phyloP scores from a whole-genome alignment of 225 moss, liverwort and hornwort genomes.

The Climacium dendroides region DNA sequence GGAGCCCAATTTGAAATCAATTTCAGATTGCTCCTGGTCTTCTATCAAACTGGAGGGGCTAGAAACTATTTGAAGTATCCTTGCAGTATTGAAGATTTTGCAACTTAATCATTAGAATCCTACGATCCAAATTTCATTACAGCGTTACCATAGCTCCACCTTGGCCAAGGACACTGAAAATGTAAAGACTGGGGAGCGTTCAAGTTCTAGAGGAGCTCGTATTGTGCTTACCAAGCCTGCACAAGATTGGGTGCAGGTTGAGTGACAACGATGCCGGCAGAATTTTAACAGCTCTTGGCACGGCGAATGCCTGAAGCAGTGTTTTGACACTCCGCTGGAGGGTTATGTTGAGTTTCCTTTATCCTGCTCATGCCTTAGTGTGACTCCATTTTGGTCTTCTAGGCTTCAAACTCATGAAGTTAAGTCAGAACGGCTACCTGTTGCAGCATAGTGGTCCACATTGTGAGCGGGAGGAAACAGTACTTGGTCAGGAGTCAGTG shows the following conservation, averaged over 20 bases:
- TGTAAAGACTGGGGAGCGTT: not conserved
- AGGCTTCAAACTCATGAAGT: not conserved
- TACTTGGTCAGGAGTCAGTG: not conserved
- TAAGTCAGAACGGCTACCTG: not conserved
- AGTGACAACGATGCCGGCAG: not conserved
- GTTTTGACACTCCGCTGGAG: not conserved
- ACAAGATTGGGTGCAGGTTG: not conserved
- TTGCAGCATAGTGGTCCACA: not conserved
- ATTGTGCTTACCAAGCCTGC: not conserved
- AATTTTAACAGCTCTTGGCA: not conserved
- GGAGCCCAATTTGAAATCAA: conserved; percentile 5
- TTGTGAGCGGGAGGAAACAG: not conserved
- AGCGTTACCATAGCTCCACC: not conserved
- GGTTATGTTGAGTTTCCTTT: not conserved
- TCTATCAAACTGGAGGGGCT: not conserved
- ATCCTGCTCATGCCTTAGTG: not conserved
- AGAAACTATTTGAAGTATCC: not conserved
- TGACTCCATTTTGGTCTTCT: not conserved
- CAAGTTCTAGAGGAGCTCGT: not conserved
- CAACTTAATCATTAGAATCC: not conserved
- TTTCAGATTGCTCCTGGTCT: not conserved
- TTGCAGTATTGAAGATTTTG: conserved; percentile 1
- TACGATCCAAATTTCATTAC: not conserved
- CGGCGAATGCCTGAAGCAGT: not conserved
- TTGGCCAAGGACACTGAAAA: not conserved